phyloP scores from a whole-genome alignment of 202 grass and related monocot species.

The Schoenoplectus triqueter region DNA sequence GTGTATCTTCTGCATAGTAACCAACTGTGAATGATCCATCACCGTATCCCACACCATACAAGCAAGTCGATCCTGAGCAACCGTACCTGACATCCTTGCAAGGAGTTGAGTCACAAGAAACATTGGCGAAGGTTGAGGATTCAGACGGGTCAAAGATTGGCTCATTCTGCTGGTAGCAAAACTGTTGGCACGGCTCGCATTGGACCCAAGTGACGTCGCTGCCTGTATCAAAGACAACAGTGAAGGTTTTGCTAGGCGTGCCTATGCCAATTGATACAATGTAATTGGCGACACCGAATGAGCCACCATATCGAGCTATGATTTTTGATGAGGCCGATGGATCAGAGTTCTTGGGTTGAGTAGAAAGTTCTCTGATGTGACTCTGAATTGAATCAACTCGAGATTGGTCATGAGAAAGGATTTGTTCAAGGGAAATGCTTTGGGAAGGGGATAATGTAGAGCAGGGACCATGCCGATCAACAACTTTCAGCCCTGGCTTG shows the following conservation, averaged over 20 bases:
- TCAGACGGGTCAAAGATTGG: conserved; percentile 57
- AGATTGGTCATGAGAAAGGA: conserved; percentile 51
- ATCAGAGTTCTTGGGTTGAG: background rate
- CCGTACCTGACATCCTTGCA: conserved; percentile 22
- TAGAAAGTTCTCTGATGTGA: conserved; percentile 15
- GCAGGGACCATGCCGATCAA: conserved; percentile 62
- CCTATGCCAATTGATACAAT: conserved; percentile 65
- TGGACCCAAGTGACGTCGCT: conserved; percentile 86
- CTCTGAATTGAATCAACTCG: conserved; percentile 60
- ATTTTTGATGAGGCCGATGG: conserved; percentile 42
- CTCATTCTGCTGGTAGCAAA: conserved; percentile 61
- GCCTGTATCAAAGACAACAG: conserved; percentile 70
- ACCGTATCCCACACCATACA: conserved; percentile 59
- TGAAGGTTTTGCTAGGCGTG: conserved; percentile 55
- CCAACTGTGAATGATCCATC: conserved; percentile 65
- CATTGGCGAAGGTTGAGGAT: conserved; percentile 58
- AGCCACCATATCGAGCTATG: conserved; percentile 39
- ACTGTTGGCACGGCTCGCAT: conserved; percentile 54
- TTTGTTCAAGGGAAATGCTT: conserved; percentile 36
- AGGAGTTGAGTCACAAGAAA: conserved; percentile 43
- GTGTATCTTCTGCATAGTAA: conserved; percentile 62
- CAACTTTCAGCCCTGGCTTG: conserved; percentile 42
- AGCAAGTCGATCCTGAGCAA: conserved; percentile 45
- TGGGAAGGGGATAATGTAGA: conserved; percentile 3
- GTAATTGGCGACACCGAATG: conserved; percentile 51